phyloP scores from a whole-genome alignment of 345 rosid genomes.

The Odontarrhena argentea region DNA sequence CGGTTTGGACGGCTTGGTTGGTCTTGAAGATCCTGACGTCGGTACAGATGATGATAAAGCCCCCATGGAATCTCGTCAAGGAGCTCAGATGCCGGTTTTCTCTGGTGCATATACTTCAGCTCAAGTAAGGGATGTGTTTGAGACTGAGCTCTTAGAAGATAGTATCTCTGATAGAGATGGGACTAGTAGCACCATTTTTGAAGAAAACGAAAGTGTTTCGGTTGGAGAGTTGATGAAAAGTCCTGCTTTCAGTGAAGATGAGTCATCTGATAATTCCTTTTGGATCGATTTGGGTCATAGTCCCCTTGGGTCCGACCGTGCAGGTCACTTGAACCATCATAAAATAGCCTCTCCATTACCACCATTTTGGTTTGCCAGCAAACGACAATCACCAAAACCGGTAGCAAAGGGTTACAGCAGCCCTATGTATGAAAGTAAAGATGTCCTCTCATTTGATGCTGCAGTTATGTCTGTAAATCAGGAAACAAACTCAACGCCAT shows the following conservation, averaged over 20 bases:
- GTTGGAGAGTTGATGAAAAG: conserved; percentile 85
- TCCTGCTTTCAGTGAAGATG: conserved; percentile 91
- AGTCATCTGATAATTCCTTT: conserved; percentile 80
- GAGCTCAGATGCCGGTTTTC: conserved; percentile 68
- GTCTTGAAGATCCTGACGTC: conserved; percentile 48
- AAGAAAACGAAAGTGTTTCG: conserved; percentile 75
- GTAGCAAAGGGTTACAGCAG: conserved; percentile 64
- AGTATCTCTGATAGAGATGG: conserved; percentile 77
- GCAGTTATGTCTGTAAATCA: conserved; percentile 82
- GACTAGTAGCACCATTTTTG: conserved; percentile 69
- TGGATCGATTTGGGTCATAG: conserved; percentile 97
- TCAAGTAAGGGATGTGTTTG: conserved; percentile 79
- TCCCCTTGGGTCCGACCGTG: conserved; percentile 71
- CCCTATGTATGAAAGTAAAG: conserved; percentile 70
- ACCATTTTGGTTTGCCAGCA: conserved; percentile 70
- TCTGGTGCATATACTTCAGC: conserved; percentile 75
- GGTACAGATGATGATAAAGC: conserved; percentile 48
- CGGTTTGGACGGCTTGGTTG: conserved; percentile 59
- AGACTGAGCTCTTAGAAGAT: conserved; percentile 70
- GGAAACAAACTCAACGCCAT: conserved; percentile 51
- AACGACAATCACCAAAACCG: conserved; percentile 60
- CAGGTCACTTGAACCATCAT: conserved; percentile 55
- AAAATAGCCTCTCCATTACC: conserved; percentile 71
- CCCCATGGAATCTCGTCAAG: conserved; percentile 40
- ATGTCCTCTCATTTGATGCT: conserved; percentile 82